Evolutionary conservation across 208 protist genomes (phyloP).

Genomic region (Porcisia hertigi): DNA sequence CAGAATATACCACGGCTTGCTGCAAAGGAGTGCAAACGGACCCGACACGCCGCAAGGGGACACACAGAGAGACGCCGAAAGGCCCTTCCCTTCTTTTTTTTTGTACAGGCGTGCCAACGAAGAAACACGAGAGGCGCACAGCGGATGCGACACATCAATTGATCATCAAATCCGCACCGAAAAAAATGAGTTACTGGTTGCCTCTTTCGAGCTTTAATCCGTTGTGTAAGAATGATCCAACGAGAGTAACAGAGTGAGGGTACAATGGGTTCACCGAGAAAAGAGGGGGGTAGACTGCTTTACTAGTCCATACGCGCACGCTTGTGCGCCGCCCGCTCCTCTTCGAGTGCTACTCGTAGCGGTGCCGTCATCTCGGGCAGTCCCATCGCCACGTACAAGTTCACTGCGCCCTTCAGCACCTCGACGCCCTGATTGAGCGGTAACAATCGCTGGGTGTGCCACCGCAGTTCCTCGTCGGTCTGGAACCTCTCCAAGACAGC

Average conservation of each 20-base stretch:
- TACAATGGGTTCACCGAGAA: background rate
- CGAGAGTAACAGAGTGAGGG: background rate
- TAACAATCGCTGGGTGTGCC: constrained; percentile 54
- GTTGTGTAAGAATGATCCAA: no score
- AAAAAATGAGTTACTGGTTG: background rate
- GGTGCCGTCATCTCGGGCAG: constrained; percentile 49
- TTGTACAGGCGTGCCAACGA: background rate
- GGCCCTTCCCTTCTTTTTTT: no score
- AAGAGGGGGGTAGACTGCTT: background rate
- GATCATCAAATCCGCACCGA: no score
- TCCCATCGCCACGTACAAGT: constrained; percentile 80
- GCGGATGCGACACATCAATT: no score
- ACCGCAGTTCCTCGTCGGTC: constrained; percentile 56
- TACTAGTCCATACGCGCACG: constrained; percentile 27
- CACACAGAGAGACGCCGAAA: background rate
- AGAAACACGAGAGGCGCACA: background rate
- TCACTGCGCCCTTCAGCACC: constrained; percentile 52
- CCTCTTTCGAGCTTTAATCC: background rate
- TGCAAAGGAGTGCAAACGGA: background rate
- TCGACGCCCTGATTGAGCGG: constrained; percentile 40
- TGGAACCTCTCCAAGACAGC: constrained; percentile 42
- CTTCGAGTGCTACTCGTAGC: constrained; percentile 51
- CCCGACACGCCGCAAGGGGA: background rate
- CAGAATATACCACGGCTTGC: background rate
- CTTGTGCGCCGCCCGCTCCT: constrained; percentile 43